These are phyloP conservation scores for Pseudopediastrum boryanum DNA, from an alignment of 139 green algal genomes.

Conservation along the genomic window DNA sequence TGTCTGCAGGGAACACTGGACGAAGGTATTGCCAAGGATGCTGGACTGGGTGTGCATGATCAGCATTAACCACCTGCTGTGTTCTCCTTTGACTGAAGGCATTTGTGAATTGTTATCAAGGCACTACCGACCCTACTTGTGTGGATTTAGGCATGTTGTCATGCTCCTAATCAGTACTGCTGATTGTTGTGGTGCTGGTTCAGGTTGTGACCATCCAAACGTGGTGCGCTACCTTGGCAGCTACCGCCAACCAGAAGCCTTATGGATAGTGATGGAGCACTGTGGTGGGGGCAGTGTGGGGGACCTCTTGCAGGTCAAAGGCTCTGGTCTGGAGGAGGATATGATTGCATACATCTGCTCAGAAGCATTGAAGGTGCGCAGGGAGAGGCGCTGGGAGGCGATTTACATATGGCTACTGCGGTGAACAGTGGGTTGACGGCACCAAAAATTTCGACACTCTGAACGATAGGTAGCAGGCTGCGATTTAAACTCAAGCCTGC, in stretches of 20 bases:
- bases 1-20: no score
- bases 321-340: conserved; percentile 67
- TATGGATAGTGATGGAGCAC: conserved; percentile 99
- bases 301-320: conserved; percentile 80
- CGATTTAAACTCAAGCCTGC: no score
- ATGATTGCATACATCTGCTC: conserved; percentile 85
- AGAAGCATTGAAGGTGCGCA: conserved; percentile 83
- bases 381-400: not conserved
- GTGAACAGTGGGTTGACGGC: no score
- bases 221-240: conserved; percentile 89
- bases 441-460: no score
- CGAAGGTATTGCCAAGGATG: no score
- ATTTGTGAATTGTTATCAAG: not conserved
- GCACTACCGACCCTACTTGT: not conserved
- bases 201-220: conserved; percentile 95
- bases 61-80: not conserved
- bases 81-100: not conserved
- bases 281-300: conserved; percentile 91
- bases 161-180: conserved; percentile 69
- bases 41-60: not conserved
- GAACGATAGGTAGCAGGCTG: no score
- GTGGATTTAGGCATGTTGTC: not conserved
- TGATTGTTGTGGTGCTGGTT: conserved; percentile 80
- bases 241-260: conserved; percentile 58
- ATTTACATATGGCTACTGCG: no score